Evolutionary conservation across 106 monocot genomes (phyloP).

Genomic region (Amphibolis antarctica): DNA sequence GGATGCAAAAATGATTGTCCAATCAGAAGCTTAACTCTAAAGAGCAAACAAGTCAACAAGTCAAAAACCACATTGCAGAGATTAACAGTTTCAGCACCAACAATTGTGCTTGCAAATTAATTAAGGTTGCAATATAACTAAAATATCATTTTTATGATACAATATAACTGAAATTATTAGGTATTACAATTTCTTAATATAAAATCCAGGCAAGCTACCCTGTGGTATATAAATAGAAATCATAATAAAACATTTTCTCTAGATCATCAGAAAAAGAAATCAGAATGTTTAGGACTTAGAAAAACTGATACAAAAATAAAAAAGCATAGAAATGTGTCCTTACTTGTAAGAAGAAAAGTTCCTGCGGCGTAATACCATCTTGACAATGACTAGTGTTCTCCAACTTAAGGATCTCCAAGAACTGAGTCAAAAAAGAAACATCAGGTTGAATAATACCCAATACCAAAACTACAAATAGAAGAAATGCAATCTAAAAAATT

Average conservation of each 20-base stretch:
- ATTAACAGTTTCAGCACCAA: slow-evolving; percentile 4
- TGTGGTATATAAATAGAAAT: too few relatives aligned
- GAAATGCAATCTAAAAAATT: not conserved
- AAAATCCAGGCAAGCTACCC: too few relatives aligned
- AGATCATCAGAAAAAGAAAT: too few relatives aligned
- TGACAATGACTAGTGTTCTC: slow-evolving; percentile 31
- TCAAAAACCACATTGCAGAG: not conserved
- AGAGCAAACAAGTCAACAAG: too few relatives aligned
- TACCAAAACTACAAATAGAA: not conserved
- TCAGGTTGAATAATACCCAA: not conserved
- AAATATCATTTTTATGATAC: too few relatives aligned
- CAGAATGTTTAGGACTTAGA: too few relatives aligned
- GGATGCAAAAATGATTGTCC: not conserved
- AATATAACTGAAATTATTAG: too few relatives aligned
- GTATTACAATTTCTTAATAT: too few relatives aligned
- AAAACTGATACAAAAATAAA: too few relatives aligned
- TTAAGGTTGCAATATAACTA: too few relatives aligned
- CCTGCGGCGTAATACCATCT: slow-evolving; percentile 30
- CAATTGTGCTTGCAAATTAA: not conserved
- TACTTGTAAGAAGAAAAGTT: slow-evolving; percentile 57
- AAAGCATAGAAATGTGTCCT: not conserved
- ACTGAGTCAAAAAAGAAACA: slow-evolving; percentile 19
- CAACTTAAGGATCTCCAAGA: slow-evolving; percentile 56
- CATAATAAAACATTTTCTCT: too few relatives aligned
- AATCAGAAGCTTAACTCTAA: too few relatives aligned